Conservation (phyloP, 164 flowering plant species). For the Euptelea pleiosperma region DNA sequence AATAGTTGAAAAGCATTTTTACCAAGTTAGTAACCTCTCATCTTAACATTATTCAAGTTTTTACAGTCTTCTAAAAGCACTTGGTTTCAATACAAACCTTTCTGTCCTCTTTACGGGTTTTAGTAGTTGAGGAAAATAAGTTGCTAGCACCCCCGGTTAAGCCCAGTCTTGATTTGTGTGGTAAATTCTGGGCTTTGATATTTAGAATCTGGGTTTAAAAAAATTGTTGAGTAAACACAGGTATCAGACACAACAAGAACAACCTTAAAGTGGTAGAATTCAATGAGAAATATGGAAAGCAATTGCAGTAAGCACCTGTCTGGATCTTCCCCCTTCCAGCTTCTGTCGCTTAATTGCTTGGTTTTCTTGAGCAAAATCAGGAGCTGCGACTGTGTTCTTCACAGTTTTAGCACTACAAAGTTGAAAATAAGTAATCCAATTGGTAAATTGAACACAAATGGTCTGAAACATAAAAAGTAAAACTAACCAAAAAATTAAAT, state of each 20-base stretch:
- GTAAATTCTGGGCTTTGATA: constrained; percentile 53
- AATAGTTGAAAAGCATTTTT: not conserved
- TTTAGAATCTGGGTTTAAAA: constrained; percentile 64
- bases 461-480: not conserved
- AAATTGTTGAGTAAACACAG: not conserved
- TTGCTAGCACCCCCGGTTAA: constrained; percentile 21
- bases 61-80: not conserved
- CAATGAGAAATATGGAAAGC: not conserved
- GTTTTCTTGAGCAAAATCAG: constrained; percentile 66
- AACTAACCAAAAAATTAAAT: not conserved
- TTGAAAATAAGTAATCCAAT: not conserved
- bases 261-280: not conserved
- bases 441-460: not conserved
- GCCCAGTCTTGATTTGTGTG: constrained; percentile 70
- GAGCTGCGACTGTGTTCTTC: constrained; percentile 35
- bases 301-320: constrained; percentile 49
- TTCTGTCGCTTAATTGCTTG: constrained; percentile 95
- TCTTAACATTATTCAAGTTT: not conserved
- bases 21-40: constrained; percentile 8
- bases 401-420: constrained; percentile 32
- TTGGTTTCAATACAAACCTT: constrained; percentile 45
- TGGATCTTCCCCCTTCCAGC: constrained; percentile 76
- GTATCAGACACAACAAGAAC: not conserved
- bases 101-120: constrained; percentile 52
- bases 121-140: constrained; percentile 29